Evolutionary conservation across 345 rosid species (phyloP), one percentile per base, ranked within the genome.

Genomic region (Pseudoturritis turrita): DNA sequence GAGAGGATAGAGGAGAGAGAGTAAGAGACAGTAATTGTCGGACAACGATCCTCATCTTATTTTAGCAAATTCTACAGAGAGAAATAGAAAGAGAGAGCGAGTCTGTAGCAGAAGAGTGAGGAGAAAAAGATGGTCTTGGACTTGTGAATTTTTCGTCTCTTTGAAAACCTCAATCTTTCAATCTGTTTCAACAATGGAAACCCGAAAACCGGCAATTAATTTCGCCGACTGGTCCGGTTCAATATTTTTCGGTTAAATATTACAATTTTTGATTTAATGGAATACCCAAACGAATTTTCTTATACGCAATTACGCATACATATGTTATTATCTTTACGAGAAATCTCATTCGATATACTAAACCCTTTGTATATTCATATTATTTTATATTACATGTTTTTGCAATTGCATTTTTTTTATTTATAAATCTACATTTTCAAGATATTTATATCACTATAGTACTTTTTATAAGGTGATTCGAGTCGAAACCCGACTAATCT

Each of bases 41-140:
- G 37, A 43, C n/a, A 31, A 17, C 5, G 10, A 26, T 45, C 28
- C 31, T 18, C 47, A 60, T 59, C 47, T 21, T 18, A 52, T 31
- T 56, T 40, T 65, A 70, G 80, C 13, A 50, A 44, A 55, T 37
- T 35, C 23, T 28, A 28, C 13, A 63, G 58, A 60, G 76, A 45
- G 51, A 73, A n/a, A n/a, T n/a, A n/a, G 65, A 73, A 36, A 59
- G 39, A 69, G 44, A 31, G 69, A 65, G 67, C 85, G 86, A 76
- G 81, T 83, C 85, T 64, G 26, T 63, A 63, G 88, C 81, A 76
- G 60, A 8, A 70, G 69, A 63, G 65, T 67, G 65, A 72, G 79
- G 80, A 75, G 73, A 67, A 74, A 74, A 37, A 57, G 6, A 7
- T 14, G 70, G 36, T 14, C 50, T 62, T 61, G 57, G 65, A 73